phyloP scores from a whole-genome alignment of 495 filamentous ascomycete species.

The Talaromyces liani region DNA sequence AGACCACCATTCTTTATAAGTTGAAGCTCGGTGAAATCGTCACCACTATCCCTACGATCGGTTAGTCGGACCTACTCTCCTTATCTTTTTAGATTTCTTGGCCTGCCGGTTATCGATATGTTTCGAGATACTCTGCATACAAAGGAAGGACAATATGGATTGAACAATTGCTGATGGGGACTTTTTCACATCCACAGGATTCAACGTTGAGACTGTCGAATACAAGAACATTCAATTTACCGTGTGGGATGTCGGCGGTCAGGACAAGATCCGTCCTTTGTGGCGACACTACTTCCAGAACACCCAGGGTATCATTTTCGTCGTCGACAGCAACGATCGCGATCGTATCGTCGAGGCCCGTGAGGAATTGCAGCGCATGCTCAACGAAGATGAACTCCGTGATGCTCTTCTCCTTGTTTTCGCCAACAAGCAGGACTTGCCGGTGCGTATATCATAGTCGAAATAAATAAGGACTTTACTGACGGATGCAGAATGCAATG shows the following conservation, averaged over 20 bases:
- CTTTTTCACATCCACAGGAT: slow-evolving; percentile 50
- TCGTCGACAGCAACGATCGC: slow-evolving; percentile 99
- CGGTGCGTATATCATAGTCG: slow-evolving; percentile 51
- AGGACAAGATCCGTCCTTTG: slow-evolving; percentile 99
- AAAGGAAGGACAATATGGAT: not conserved
- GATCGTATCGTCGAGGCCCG: slow-evolving; percentile 98
- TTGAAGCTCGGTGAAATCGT: slow-evolving; percentile 99
- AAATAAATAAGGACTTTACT: slow-evolving; percentile 9
- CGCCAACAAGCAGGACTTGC: slow-evolving; percentile 99
- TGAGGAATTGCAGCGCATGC: slow-evolving; percentile 99
- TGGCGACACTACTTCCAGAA: slow-evolving; percentile 99
- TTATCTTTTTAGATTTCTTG: slow-evolving; percentile 5
- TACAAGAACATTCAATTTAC: slow-evolving; percentile 99
- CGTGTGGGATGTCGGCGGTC: slow-evolving; percentile 99
- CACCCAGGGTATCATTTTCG: slow-evolving; percentile 99
- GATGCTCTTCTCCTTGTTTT: slow-evolving; percentile 97
- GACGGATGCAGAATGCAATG: slow-evolving; percentile 79
- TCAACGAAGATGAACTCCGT: slow-evolving; percentile 99
- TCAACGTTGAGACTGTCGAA: slow-evolving; percentile 99
- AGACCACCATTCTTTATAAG: slow-evolving; percentile 99
- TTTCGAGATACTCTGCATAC: not conserved
- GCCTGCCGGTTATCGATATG: slow-evolving; percentile 4
- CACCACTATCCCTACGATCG: slow-evolving; percentile 98
- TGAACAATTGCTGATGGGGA: slow-evolving; percentile 6
- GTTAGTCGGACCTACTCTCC: slow-evolving; percentile 51